Evolutionary conservation across 2,329 filamentous ascomycete species (phyloP).

Genomic region (Sporothrix protearum): DNA sequence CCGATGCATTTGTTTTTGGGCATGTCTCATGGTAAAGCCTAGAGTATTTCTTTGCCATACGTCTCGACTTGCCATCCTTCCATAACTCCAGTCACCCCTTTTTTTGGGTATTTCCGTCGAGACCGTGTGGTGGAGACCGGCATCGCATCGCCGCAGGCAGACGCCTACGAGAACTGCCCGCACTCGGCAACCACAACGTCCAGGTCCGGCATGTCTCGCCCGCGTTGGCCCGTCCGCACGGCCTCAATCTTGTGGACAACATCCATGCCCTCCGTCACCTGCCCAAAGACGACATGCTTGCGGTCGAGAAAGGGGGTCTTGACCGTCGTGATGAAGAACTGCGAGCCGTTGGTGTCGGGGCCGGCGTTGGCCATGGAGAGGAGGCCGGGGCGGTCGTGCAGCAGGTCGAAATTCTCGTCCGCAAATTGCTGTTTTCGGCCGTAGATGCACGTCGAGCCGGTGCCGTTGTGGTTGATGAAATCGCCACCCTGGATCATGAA

Average conservation of each 20-base stretch:
- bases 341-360: slow-evolving; percentile 86
- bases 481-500: slow-evolving; percentile 99
- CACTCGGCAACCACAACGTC: slow-evolving; percentile 84
- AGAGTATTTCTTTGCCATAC: background rate
- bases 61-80: background rate
- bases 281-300: slow-evolving; percentile 95
- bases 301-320: slow-evolving; percentile 82
- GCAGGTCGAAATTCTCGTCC: slow-evolving; percentile 83
- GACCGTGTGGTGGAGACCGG: too few relatives aligned
- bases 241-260: slow-evolving; percentile 90
- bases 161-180: slow-evolving; percentile 82
- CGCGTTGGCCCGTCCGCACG: slow-evolving; percentile 71
- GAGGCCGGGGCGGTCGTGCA: slow-evolving; percentile 75
- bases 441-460: slow-evolving; percentile 84
- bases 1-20: too few relatives aligned
- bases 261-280: slow-evolving; percentile 85
- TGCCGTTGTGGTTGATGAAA: slow-evolving; percentile 85
- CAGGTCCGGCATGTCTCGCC: slow-evolving; percentile 75
- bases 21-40: too few relatives aligned
- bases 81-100: background rate
- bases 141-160: too few relatives aligned
- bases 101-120: background rate
- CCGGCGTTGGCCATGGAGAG: slow-evolving; percentile 95
- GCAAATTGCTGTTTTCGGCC: slow-evolving; percentile 71
- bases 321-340: slow-evolving; percentile 95